Base-by-base conservation (phyloP, 345 rosid species). In the Linum tenue region DNA sequence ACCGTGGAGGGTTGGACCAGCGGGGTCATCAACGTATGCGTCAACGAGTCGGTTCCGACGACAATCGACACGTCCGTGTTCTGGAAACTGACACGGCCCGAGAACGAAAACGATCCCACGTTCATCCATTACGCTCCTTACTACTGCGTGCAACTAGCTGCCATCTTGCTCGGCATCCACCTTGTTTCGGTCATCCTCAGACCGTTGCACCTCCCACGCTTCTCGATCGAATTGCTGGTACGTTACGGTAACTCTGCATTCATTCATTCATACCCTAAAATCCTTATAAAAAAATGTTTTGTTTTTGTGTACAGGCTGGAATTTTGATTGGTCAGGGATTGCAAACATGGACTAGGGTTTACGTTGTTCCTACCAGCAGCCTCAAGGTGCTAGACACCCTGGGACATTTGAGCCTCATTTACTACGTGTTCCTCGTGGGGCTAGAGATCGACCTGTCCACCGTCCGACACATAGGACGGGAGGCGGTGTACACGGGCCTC, bases 401-500 rank as follows among this genome's bases (percentile, higher is more conserved):
- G 55, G 76, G 60, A 11, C 53, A 66, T 1, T 22, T 74, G 8
- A 76, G 70, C n/a, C 35, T 72, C 2, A 72, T 70, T 58, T 69
- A 75, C 37, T 74, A 71, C 44, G 71, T 74, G 73, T 78, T 78
- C 66, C 56, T 78, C 8, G 71, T 74, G 14, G 81, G 81, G 2
- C 63, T 74, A 42, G 81, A 78, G 66, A 74, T 78, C 71, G 81
- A 74, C 39, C 36, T 78, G 15, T 39, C 66, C 3, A 50, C 58
- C 5, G 7, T 74, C 1, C 65, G 43, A 35, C 22, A 50, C 5
- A 59, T 74, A 8, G 70, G 39, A 22, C 63, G 37, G 55, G 71
- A 62, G 38, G 61, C 78, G 2, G 2, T 66, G 5, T 38, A 10
- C 58, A 68, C 61, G 66, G 76, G 71, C 1, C 9, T 42, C 0